Percentiles rank a stretch among this genome's conserved stretches.
Evolutionary conservation across 371 early-diverging fungal species (phyloP).

Genomic region (Massospora cicadina): DNA sequence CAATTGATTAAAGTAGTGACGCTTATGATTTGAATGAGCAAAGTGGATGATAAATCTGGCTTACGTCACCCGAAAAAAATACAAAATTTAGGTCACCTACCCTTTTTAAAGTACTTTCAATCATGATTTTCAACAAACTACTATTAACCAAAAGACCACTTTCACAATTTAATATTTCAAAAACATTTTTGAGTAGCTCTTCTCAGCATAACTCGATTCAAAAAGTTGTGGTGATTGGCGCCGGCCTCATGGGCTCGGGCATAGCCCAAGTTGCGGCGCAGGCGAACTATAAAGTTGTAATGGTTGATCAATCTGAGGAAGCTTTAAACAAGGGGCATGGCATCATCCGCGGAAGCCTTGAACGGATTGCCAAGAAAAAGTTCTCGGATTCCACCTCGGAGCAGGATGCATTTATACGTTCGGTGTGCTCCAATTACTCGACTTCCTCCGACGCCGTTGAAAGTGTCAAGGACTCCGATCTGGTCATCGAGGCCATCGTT

Average conservation of each 20-base stretch:
- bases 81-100: no score
- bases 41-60: no score
- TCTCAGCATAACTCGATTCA: constrained; percentile 4
- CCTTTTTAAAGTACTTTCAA: no score
- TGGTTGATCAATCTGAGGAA: constrained; percentile 64
- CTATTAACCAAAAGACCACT: no score
- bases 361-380: constrained; percentile 79
- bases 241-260: constrained; percentile 89
- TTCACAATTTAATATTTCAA: no score
- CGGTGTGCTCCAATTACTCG: constrained; percentile 38
- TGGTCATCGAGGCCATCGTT: constrained; percentile 86
- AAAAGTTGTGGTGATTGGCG: constrained; percentile 53
- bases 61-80: no score
- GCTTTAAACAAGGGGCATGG: constrained; percentile 54
- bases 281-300: constrained; percentile 56
- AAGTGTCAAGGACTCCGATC: constrained; percentile 32
- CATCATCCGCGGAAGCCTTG: constrained; percentile 61
- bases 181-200: background rate
- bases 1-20: no score
- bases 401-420: constrained; percentile 42
- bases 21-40: no score
- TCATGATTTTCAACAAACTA: no score
- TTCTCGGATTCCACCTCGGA: constrained; percentile 43
- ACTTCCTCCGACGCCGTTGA: constrained; percentile 36
- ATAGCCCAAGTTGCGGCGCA: constrained; percentile 89